A percentile compares a stretch with the other conserved stretches of the same genome.
Evolutionary conservation across 345 rosid species (phyloP).

Genomic region (Adansonia digitata): DNA sequence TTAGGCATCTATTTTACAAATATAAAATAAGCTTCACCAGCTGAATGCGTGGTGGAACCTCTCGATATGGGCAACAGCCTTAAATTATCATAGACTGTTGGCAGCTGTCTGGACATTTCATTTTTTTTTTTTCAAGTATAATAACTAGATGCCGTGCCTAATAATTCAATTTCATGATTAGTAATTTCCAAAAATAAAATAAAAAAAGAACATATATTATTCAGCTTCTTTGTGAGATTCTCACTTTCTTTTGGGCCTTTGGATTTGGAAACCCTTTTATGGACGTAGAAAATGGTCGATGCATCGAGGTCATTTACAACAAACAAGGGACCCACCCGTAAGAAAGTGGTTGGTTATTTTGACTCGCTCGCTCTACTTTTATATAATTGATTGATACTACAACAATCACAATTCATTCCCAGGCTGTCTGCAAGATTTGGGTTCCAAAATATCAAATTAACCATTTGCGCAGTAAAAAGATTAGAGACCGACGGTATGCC

Average conservation of each 20-base stretch:
- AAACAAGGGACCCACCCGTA: no score
- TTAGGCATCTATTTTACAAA: background rate
- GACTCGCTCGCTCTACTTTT: no score
- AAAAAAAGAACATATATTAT: no score
- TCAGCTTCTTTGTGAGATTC: no score
- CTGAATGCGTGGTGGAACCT: background rate
- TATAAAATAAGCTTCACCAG: background rate
- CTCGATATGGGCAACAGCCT: background rate
- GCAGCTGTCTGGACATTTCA: background rate
- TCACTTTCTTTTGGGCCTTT: no score
- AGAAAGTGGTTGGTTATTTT: no score
- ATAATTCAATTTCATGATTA: no score
- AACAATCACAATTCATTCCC: slow-evolving; percentile 23
- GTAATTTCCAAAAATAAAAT: no score
- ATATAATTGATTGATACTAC: slow-evolving; percentile 22
- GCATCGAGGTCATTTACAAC: no score
- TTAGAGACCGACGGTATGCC: slow-evolving; percentile 3
- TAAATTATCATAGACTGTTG: background rate
- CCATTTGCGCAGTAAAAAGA: background rate
- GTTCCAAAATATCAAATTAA: slow-evolving; percentile 19
- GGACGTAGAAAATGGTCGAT: no score
- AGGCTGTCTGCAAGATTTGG: slow-evolving; percentile 20
- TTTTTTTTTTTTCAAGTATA: background rate
- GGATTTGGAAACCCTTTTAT: no score
- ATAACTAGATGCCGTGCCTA: slow-evolving; percentile 13